Evolutionary conservation across 2,329 filamentous ascomycete genomes (phyloP).

Genomic region (Cyanodermella asteris): DNA sequence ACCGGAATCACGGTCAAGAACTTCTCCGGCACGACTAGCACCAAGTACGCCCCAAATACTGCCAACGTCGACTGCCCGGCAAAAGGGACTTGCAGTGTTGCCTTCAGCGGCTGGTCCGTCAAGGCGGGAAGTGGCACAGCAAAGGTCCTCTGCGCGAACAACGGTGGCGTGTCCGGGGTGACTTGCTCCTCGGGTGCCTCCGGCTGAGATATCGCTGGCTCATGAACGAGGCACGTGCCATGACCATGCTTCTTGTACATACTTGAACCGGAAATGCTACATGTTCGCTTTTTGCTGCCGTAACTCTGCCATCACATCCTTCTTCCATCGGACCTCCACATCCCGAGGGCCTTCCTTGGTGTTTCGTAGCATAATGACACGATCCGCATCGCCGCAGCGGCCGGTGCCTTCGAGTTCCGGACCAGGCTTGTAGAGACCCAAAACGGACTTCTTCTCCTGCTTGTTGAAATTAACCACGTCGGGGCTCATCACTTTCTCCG

Average conservation of each 20-base stretch:
- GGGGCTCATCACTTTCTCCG: conserved; percentile 24
- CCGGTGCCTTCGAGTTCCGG: conserved; percentile 28
- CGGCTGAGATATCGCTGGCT: too few relatives aligned
- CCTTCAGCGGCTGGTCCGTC: too few relatives aligned
- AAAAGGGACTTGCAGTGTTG: conserved; percentile 18
- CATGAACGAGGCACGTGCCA: too few relatives aligned
- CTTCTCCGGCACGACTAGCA: conserved; percentile 18
- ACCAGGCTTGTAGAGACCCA: conserved; percentile 32
- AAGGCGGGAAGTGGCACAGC: too few relatives aligned
- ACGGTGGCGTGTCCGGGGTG: too few relatives aligned
- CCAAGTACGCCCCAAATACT: conserved; percentile 15
- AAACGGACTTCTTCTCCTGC: conserved; percentile 26
- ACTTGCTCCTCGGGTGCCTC: too few relatives aligned
- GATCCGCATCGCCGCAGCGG: conserved; percentile 29
- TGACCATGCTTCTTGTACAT: too few relatives aligned
- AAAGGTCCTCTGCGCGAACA: too few relatives aligned
- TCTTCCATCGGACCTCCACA: conserved; percentile 27
- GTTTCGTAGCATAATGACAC: conserved; percentile 35
- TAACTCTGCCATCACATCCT: conserved; percentile 22
- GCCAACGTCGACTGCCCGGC: conserved; percentile 19
- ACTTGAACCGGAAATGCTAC: too few relatives aligned
- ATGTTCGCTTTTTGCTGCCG: conserved; percentile 13
- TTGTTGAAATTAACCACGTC: conserved; percentile 14
- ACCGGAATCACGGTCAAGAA: conserved; percentile 16
- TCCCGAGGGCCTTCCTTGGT: conserved; percentile 32